Base-by-base conservation (phyloP, 805 yeast species). In the Sugiyamaella floridensis region DNA sequence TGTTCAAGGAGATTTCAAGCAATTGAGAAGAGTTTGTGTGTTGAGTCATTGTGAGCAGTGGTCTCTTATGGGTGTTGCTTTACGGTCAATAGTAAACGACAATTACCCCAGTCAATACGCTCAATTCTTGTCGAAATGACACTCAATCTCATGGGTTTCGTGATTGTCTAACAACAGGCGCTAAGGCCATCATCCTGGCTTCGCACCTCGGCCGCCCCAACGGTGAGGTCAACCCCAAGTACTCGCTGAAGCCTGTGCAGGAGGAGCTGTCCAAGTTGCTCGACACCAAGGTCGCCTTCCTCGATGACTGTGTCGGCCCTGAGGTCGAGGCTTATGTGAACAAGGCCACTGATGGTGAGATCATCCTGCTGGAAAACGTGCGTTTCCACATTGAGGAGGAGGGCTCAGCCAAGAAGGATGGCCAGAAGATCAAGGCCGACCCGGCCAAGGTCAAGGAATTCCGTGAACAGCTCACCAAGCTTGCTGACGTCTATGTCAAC, bases 201-300 rank as follows among this genome's bases (percentile, higher is more conserved):
- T 90, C 98, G 56, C 99, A 93, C 74, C 81, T 93, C 72, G 99
- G 99, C 69, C 89, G 99, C 79, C 99, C 99, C 74, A 93, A 93
- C 72, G 99, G 99, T 71, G 89, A 88, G 76, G 79, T 71, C 58
- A 81, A 75, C 67, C 85, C 78, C 49, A 93, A 93, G 77, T 92
- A 80, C 82, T 89, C 97, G 48, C 79, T 93, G 67, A 83, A 84
- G 69, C 99, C 99, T 62, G 95, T 93, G 65, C 90, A 96, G 59
- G 80, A 77, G 55, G 99, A 93, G 78, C 83, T 93, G 71, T 78
- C 82, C 69, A 76, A 82, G 63, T 80, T 93, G 60, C 81, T 93
- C 71, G 80, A 78, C 65, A 74, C 81, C 72, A 75, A 77, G 67
- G 96, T 93, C 54, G 77, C 76, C 60, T 93, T 93, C 82, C 80